Percentiles rank a stretch among this genome's conserved stretches.
phyloP scores from a whole-genome alignment of 1,139 yeast genomes.

The Geotrichum phurueaensis region DNA sequence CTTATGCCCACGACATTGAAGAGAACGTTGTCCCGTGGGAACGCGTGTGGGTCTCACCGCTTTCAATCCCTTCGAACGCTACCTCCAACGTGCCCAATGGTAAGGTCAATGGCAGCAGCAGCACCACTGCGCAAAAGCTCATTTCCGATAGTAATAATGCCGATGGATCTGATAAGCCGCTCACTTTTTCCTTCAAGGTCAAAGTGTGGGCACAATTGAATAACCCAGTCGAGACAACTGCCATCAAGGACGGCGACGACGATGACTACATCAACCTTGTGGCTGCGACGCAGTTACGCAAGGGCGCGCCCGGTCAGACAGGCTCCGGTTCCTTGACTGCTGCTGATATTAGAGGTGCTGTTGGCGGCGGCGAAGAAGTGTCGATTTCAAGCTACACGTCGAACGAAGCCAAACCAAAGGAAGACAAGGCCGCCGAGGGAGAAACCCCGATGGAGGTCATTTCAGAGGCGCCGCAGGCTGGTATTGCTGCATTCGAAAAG shows the following conservation, averaged over 20 bases:
- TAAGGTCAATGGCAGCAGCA: not conserved
- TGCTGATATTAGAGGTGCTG: slow-evolving; percentile 61
- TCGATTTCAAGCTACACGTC: slow-evolving; percentile 37
- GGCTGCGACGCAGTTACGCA: slow-evolving; percentile 17
- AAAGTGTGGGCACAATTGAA: slow-evolving; percentile 41
- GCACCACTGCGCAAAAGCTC: not conserved
- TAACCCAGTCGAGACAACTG: slow-evolving; percentile 28
- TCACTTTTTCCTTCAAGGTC: slow-evolving; percentile 36
- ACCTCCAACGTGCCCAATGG: slow-evolving; percentile 1
- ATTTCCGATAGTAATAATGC: not conserved
- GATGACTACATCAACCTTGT: slow-evolving; percentile 37
- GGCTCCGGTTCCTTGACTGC: slow-evolving; percentile 41
- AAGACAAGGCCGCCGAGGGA: not conserved
- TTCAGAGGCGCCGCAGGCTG: not conserved
- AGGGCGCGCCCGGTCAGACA: slow-evolving; percentile 8
- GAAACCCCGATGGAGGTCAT: not conserved
- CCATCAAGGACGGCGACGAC: slow-evolving; percentile 38
- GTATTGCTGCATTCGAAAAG: not conserved
- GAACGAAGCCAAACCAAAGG: slow-evolving; percentile 15
- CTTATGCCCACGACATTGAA: slow-evolving; percentile 27
- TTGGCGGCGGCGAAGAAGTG: slow-evolving; percentile 47
- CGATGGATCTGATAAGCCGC: slow-evolving; percentile 17
- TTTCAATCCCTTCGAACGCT: slow-evolving; percentile 3
- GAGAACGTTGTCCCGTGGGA: slow-evolving; percentile 30
- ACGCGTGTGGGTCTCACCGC: slow-evolving; percentile 30